A percentile compares a stretch with the other conserved stretches of the same genome.
phyloP scores from a whole-genome alignment of 805 yeast species.

The Yarrowia keelungensis region DNA sequence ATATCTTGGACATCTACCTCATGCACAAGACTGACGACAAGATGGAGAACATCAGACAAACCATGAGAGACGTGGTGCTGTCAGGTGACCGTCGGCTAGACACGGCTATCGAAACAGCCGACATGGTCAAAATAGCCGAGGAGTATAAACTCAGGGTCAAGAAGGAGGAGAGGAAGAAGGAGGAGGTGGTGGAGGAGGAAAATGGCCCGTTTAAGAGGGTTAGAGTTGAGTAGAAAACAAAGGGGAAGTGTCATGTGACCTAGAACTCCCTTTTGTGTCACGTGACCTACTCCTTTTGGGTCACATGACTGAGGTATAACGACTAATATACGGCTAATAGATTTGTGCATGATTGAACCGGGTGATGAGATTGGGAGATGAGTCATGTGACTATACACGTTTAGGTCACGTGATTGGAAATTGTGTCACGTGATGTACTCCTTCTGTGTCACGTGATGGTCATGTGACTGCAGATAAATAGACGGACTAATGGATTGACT shows the following conservation, averaged over 20 bases:
- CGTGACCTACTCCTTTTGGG: too few relatives aligned
- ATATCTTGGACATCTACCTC: conserved; percentile 8
- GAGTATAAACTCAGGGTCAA: conserved; percentile 14
- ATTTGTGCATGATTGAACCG: too few relatives aligned
- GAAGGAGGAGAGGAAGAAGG: not conserved
- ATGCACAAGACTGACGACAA: conserved; percentile 4
- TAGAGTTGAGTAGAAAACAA: not conserved
- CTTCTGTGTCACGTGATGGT: too few relatives aligned
- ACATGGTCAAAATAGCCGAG: not conserved
- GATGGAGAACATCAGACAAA: conserved; percentile 1
- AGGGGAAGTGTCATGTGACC: not conserved
- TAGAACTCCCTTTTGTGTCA: not conserved
- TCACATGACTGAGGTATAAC: too few relatives aligned
- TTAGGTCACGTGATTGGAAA: too few relatives aligned
- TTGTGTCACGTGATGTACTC: too few relatives aligned
- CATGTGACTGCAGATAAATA: too few relatives aligned
- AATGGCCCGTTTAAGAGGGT: conserved; percentile 17
- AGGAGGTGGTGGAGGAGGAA: not conserved
- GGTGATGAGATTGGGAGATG: too few relatives aligned
- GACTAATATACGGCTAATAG: too few relatives aligned
- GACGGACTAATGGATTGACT: too few relatives aligned
- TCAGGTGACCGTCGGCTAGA: not conserved
- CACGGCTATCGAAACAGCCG: not conserved
- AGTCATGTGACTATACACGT: too few relatives aligned
- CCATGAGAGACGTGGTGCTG: conserved; percentile 22